Percentiles rank a stretch among this genome's conserved stretches.
Conservation (phyloP, 2,329 filamentous ascomycete genomes). For the Trichoderma atrobrunneum region DNA sequence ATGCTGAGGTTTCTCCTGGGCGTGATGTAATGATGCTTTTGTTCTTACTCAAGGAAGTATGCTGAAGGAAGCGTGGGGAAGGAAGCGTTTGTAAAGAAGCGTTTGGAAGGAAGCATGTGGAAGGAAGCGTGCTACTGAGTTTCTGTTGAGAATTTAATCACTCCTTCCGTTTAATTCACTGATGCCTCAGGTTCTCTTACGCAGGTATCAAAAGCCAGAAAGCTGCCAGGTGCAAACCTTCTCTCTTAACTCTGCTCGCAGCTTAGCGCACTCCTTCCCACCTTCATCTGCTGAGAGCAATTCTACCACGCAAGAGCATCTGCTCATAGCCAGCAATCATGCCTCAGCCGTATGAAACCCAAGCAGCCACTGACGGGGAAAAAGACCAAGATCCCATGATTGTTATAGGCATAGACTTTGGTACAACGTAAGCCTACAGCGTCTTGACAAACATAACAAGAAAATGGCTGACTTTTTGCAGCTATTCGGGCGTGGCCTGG, state of each 20-base stretch:
- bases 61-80: too few relatives aligned
- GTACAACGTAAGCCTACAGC: slow-evolving; percentile 39
- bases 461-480: slow-evolving; percentile 21
- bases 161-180: not conserved
- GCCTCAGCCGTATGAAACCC: not conserved
- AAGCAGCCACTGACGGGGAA: rapidly evolving
- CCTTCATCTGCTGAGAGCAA: not conserved
- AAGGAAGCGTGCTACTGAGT: not conserved
- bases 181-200: not conserved
- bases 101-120: too few relatives aligned
- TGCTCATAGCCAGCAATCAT: not conserved
- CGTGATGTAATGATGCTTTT: too few relatives aligned
- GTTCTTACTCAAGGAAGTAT: too few relatives aligned
- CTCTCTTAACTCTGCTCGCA: too few relatives aligned
- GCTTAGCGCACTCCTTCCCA: not conserved
- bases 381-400: slow-evolving; percentile 20
- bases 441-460: not conserved
- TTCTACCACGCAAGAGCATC: not conserved
- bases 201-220: too few relatives aligned
- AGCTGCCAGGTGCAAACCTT: too few relatives aligned
- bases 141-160: not conserved
- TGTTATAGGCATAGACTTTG: slow-evolving; percentile 45
- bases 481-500: slow-evolving; percentile 42
- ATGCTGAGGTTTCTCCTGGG: not conserved
- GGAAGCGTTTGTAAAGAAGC: too few relatives aligned